These are phyloP conservation scores for Phanerochaete sordida DNA, from an alignment of 768 basidiomycete species.

Conservation along the genomic window DNA sequence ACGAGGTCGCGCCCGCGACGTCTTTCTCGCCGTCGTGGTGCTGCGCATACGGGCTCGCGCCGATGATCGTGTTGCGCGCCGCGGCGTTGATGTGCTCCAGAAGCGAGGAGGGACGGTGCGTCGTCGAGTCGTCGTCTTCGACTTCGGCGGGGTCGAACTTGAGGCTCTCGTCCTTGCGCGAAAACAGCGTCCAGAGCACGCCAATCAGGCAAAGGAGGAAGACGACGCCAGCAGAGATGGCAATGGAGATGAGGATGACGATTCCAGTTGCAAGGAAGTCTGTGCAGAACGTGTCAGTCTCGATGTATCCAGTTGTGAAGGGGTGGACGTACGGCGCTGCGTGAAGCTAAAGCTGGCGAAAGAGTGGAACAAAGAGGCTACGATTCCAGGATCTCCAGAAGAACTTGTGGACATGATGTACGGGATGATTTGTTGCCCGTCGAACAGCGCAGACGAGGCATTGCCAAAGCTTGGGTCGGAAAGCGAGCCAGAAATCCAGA, in stretches of 20 bases:
- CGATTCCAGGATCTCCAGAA: slow-evolving; percentile 63
- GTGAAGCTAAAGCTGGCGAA: slow-evolving; percentile 72
- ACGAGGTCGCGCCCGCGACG: slow-evolving; percentile 25
- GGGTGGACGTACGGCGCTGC: slow-evolving; percentile 48
- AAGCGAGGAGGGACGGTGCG: slow-evolving; percentile 81
- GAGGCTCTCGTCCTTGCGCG: slow-evolving; percentile 71
- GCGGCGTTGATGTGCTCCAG: slow-evolving; percentile 91
- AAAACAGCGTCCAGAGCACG: slow-evolving; percentile 86
- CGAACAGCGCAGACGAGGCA: slow-evolving; percentile 83
- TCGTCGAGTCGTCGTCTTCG: slow-evolving; percentile 69
- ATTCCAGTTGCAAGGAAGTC: slow-evolving; percentile 89
- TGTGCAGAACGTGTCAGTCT: slow-evolving; percentile 26
- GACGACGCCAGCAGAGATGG: slow-evolving; percentile 91
- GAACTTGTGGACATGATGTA: slow-evolving; percentile 69
- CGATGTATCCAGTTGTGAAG: neutral
- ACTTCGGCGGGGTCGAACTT: slow-evolving; percentile 66
- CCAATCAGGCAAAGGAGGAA: slow-evolving; percentile 84
- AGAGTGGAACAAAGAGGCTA: slow-evolving; percentile 83
- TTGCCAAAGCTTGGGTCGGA: slow-evolving; percentile 68
- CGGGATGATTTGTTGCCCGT: slow-evolving; percentile 79
- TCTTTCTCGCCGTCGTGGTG: slow-evolving; percentile 34
- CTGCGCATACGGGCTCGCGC: slow-evolving; percentile 33
- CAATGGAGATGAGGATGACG: slow-evolving; percentile 96
- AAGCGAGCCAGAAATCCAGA: slow-evolving; percentile 83
- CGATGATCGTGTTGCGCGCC: slow-evolving; percentile 69